Evolutionary conservation across 2,329 filamentous ascomycete species (phyloP).

Genomic region (Raffaelea arxii): DNA sequence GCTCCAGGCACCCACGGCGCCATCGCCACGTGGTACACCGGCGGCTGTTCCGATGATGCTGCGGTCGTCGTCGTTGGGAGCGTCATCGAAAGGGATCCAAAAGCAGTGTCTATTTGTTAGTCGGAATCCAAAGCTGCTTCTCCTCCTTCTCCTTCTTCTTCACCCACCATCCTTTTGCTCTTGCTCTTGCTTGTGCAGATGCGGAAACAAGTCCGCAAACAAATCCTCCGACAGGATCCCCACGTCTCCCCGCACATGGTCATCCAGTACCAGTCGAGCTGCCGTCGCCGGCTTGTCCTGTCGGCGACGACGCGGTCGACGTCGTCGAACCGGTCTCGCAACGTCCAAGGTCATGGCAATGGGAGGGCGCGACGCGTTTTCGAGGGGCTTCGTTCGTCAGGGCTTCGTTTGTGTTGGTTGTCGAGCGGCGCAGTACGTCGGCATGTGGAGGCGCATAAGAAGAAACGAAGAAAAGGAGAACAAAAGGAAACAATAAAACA

Average conservation of each 20-base stretch:
- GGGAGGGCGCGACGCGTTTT: no score
- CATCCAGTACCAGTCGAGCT: slow-evolving; percentile 74
- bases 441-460: no score
- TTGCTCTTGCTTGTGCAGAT: slow-evolving; percentile 22
- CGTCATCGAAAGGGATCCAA: slow-evolving; percentile 6
- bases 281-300: slow-evolving; percentile 67
- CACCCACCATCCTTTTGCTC: slow-evolving; percentile 36
- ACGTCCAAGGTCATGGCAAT: no score
- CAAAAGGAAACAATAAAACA: no score
- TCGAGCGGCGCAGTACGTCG: no score
- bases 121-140: slow-evolving; percentile 13
- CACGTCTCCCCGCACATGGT: slow-evolving; percentile 74
- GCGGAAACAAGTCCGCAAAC: slow-evolving; percentile 69
- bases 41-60: slow-evolving; percentile 16
- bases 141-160: background rate
- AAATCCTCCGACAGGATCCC: slow-evolving; percentile 83
- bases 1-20: slow-evolving; percentile 60
- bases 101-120: background rate
- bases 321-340: slow-evolving; percentile 1
- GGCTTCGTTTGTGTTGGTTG: no score
- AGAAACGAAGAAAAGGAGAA: no score
- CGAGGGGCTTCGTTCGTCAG: no score
- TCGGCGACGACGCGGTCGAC: slow-evolving; percentile 40
- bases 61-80: slow-evolving; percentile 1
- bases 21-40: slow-evolving; percentile 57